Percentiles rank a stretch among this genome's conserved stretches.
phyloP scores from a whole-genome alignment of 2,329 filamentous ascomycete species.

The Xylariaceae sp. region DNA sequence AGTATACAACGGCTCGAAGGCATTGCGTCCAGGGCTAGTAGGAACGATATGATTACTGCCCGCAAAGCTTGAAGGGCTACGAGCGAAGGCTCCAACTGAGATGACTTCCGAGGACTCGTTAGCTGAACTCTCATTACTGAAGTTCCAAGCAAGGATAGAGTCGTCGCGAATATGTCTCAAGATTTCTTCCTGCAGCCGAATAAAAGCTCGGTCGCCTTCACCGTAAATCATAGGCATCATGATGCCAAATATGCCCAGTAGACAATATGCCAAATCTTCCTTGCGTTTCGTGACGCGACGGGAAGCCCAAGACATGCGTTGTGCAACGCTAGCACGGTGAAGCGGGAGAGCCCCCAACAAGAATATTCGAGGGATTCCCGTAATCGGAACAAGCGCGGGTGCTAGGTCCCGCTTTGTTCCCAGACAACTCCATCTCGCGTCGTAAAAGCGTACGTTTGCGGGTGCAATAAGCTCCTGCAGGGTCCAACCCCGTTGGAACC shows the following conservation, averaged over 20 bases:
- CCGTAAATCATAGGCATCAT: constrained; percentile 13
- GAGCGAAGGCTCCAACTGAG: too few relatives aligned
- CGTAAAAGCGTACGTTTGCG: not conserved
- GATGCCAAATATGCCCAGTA: constrained; percentile 7
- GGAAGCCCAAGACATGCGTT: constrained; percentile 13
- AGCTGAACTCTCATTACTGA: not conserved
- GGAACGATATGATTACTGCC: too few relatives aligned
- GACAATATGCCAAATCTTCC: constrained; percentile 12
- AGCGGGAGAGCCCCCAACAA: not conserved
- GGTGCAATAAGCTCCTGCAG: constrained; percentile 13
- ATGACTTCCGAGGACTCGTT: not conserved
- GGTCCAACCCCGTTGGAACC: constrained; percentile 9
- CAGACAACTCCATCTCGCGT: not conserved
- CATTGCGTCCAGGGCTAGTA: not conserved
- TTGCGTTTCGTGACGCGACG: not conserved
- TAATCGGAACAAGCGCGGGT: not conserved
- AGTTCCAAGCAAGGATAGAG: constrained; percentile 8
- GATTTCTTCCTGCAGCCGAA: constrained; percentile 8
- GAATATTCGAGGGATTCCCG: constrained; percentile 1
- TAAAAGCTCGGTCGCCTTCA: constrained; percentile 8
- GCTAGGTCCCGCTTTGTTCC: not conserved
- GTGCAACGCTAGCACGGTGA: constrained; percentile 5
- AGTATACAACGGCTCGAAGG: not conserved
- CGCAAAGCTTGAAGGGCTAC: too few relatives aligned
- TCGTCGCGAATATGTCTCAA: constrained; percentile 1